A percentile compares a stretch with the other conserved stretches of the same genome.
Evolutionary conservation across 1,139 yeast species (phyloP).

Genomic region (Geotrichum phurueaensis): DNA sequence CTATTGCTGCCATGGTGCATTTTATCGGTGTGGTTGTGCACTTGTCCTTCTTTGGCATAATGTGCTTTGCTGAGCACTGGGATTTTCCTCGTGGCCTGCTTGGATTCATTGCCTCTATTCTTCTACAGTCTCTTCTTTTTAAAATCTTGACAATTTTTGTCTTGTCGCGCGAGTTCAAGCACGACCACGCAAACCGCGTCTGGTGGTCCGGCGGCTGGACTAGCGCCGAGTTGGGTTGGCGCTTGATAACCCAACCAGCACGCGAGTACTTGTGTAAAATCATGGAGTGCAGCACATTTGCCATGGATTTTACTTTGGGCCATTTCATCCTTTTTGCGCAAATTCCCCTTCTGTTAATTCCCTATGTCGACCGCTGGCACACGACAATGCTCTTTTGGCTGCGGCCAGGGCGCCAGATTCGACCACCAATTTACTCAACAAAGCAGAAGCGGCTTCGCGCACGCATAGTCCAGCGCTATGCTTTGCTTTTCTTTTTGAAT

Average conservation of each 20-base stretch:
- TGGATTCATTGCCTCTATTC: constrained; percentile 51
- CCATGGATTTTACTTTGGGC: constrained; percentile 65
- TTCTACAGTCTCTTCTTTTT: constrained; percentile 51
- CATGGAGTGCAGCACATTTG: constrained; percentile 62
- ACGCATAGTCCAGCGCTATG: constrained; percentile 38
- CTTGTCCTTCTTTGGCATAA: constrained; percentile 50
- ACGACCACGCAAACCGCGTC: constrained; percentile 52
- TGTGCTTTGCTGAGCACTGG: constrained; percentile 62
- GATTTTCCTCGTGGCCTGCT: constrained; percentile 51
- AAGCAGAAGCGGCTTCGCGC: constrained; percentile 37
- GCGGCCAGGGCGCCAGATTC: constrained; percentile 51
- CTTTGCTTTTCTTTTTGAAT: constrained; percentile 42
- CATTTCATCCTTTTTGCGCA: constrained; percentile 57
- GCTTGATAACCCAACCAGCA: constrained; percentile 55
- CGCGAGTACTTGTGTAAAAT: constrained; percentile 65
- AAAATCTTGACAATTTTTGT: constrained; percentile 43
- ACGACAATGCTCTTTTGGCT: constrained; percentile 78
- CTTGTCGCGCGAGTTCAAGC: constrained; percentile 55
- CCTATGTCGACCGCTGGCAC: constrained; percentile 72
- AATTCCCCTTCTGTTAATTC: constrained; percentile 59
- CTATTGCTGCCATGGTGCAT: constrained; percentile 88
- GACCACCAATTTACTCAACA: constrained; percentile 41
- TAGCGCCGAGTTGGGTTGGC: constrained; percentile 53
- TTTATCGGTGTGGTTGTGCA: constrained; percentile 62
- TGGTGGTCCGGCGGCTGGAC: constrained; percentile 92